Evolutionary conservation across 2,329 filamentous ascomycete genomes (phyloP), one percentile per base, ranked within the genome.

Genomic region (Eutypa lata): DNA sequence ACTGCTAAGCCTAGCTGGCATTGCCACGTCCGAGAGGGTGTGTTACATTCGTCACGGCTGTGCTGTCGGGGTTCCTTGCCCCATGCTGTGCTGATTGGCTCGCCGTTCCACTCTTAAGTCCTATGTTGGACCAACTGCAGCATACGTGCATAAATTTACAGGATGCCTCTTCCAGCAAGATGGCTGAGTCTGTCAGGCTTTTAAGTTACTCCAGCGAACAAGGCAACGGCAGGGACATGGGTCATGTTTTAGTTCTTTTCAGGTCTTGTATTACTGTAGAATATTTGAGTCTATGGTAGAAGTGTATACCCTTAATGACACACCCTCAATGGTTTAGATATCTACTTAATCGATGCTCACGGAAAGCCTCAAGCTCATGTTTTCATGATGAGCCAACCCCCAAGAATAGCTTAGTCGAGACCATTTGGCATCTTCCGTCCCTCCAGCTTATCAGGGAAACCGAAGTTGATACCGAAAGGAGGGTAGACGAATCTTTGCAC

Each of bases 401-500:
- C n/a, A n/a, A n/a, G 26, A 31, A 10, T 10, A 31, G 26, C 10
- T 31, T 31, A 31, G 10, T 38, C 35, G 44, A 60, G 51, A 24
- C 65, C 64, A 38, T 68, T 67, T 49, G 65, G 60, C 56, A 64
- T 44, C 26, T 50, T 58, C 61, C 50, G 57, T 11, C 67, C 68
- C 16, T 67, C 48, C 57, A 65, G 55, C 77, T 87, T 87, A 66
- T 89, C 87, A n/a, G 85, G 86, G 74, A 89, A 89, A 2, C 86
- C 86, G 67, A 90, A 86, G 63, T 86, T 76, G 47, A 87, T 71
- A 2, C 83, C 84, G 63, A 89, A 89, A 1, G 84, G 80, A 59
- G 87, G 87, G 68, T 86, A 88, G 33, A 89, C 83, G 57, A 82
- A 89, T 61, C 83, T 76, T 71, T 81, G 73, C 54, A 82, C 65